Conservation (phyloP, 2,329 filamentous ascomycete species). For the Nigrograna mackinnonii region DNA sequence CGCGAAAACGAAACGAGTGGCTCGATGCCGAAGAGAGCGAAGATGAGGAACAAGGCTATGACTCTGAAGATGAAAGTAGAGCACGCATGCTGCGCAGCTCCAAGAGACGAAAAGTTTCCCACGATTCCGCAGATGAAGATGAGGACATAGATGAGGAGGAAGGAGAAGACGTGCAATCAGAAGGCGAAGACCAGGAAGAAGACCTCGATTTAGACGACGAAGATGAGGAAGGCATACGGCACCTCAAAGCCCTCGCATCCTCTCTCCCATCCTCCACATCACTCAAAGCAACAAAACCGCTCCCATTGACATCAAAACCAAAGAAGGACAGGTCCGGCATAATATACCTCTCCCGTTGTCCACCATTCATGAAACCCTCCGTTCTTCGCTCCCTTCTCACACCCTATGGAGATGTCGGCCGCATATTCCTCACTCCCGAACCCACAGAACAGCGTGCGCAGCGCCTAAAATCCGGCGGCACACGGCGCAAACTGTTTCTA, state of each 20-base stretch:
- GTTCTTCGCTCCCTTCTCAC: conserved; percentile 76
- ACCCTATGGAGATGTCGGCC: conserved; percentile 75
- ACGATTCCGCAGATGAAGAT: conserved; percentile 34
- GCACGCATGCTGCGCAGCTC: conserved; percentile 57
- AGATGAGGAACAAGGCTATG: conserved; percentile 56
- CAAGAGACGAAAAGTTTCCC: conserved; percentile 67
- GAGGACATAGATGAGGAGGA: conserved; percentile 5
- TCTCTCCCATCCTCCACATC: not conserved
- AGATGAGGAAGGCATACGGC: conserved; percentile 1
- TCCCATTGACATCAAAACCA: conserved; percentile 46
- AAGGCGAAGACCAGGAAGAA: conserved; percentile 35
- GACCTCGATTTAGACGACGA: conserved; percentile 10
- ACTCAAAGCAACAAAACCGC: conserved; percentile 12
- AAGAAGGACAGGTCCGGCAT: conserved; percentile 76
- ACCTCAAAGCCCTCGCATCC: conserved; percentile 5
- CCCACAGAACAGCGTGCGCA: conserved; percentile 67
- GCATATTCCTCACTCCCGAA: conserved; percentile 79
- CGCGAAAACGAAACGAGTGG: conserved; percentile 73
- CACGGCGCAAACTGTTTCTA: conserved; percentile 79
- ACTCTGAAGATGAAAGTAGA: conserved; percentile 71
- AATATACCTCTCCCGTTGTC: conserved; percentile 80
- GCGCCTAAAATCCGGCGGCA: conserved; percentile 73
- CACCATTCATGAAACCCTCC: conserved; percentile 84
- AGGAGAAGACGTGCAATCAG: conserved; percentile 1
- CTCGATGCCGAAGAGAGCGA: conserved; percentile 57